Conservation (phyloP, 192 early-diverging fungal species). For the Entomortierella chlamydospora region DNA sequence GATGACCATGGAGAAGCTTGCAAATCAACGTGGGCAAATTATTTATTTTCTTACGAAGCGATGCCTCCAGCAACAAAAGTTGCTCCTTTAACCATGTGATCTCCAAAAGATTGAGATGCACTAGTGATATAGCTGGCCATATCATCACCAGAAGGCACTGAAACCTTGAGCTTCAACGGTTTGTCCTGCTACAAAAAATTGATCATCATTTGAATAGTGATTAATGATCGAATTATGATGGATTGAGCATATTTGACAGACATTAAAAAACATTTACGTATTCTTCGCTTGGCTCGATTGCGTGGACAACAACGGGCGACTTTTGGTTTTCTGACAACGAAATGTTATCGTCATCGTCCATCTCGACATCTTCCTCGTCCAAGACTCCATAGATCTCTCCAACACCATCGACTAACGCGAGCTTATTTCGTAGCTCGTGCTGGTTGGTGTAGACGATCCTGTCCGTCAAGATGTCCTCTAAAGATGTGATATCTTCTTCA, state of each 20-base stretch:
- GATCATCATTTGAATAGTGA: too few relatives aligned
- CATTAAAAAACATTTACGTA: not conserved
- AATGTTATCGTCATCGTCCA: constrained; percentile 42
- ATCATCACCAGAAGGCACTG: constrained; percentile 42
- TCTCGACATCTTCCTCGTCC: constrained; percentile 30
- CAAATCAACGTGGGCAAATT: too few relatives aligned
- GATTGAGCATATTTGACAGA: too few relatives aligned
- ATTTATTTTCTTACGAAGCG: constrained; percentile 33
- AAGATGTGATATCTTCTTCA: constrained; percentile 7
- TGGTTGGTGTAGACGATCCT: constrained; percentile 50
- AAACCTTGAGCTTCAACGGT: constrained; percentile 33
- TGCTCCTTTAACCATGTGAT: constrained; percentile 40
- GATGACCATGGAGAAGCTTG: too few relatives aligned
- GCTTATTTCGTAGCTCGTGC: constrained; percentile 32
- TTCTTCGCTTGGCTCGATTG: constrained; percentile 23
- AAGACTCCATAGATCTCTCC: constrained; percentile 42
- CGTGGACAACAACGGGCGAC: constrained; percentile 43
- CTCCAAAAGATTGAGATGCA: constrained; percentile 46
- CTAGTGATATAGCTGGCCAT: constrained; percentile 46
- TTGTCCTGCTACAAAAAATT: constrained; percentile 16
- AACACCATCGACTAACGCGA: constrained; percentile 46
- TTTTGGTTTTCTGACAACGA: constrained; percentile 39
- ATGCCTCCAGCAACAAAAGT: constrained; percentile 46
- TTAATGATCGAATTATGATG: too few relatives aligned
- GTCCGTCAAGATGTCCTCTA: constrained; percentile 41